Conservation (phyloP, 73 alveolate species). For the Paramecium octaurelia region DNA sequence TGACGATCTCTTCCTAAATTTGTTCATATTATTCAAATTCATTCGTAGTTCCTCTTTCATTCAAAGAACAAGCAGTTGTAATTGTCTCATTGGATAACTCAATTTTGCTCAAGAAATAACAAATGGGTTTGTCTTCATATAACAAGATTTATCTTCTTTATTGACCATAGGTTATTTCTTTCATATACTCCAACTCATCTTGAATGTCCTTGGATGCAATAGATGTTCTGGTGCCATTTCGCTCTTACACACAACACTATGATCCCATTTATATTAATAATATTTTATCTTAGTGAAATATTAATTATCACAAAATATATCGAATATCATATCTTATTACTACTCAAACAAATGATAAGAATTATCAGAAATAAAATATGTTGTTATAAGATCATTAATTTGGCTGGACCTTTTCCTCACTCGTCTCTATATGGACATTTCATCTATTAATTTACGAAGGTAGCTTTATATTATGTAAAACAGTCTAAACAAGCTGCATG, state of each 20-base stretch:
- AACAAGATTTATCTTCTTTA: neutral
- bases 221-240: neutral
- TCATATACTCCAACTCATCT: neutral
- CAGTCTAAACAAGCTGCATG: neutral
- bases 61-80: neutral
- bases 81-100: neutral
- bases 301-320: neutral
- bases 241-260: neutral
- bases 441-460: neutral
- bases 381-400: neutral
- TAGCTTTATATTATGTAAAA: neutral
- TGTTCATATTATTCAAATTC: neutral
- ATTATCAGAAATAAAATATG: neutral
- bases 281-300: neutral
- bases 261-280: neutral
- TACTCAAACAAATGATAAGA: neutral
- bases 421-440: constrained; percentile 22
- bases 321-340: neutral
- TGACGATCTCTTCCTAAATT: neutral
- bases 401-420: neutral
- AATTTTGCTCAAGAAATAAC: neutral
- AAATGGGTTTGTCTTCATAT: neutral
- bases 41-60: neutral
- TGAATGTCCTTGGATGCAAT: neutral
- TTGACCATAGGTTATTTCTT: neutral